Base-by-base conservation (phyloP, 1,284 basidiomycete species). In the Cryptococcus maquisensis region DNA sequence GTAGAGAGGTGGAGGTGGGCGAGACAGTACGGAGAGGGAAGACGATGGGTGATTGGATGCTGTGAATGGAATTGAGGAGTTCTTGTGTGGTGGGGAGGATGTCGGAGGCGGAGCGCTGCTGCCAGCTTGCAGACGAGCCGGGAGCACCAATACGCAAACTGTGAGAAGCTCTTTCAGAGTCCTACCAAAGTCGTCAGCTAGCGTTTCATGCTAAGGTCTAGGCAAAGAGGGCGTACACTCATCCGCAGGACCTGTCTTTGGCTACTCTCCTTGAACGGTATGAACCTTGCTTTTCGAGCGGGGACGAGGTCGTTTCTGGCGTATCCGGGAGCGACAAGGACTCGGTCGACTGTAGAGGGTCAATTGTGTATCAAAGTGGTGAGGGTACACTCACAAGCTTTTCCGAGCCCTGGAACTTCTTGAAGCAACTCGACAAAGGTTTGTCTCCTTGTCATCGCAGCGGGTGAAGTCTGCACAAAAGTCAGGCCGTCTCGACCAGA, bases 301-400 rank as follows among this genome's bases (percentile, higher is more conserved):
- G 70, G 70, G 2, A 66, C 59, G 4, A 74, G 65, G 40, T 66
- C 54, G 45, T 71, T 61, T 54, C 69, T 57, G 38, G 69, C 67
- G 53, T 61, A 50, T 18, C 69, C 71, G 13, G 64, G 58, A n/a
- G 62, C 50, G 12, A 73, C 69, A 20, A 60, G 39, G 2, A 73
- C 59, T 36, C 66, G 56, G 55, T 74, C 72, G 51, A 54, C 71
- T 72, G 49, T 6, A 16, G 80, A 3, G 83, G 83, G 64, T 85
- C 83, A 32, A 81, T 53, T 82, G 81, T 18, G 81, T 83, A 5
- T 15, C 23, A 16, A 16, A 26, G 13, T 26, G 39, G 13, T 6
- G 2, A 32, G 18, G 44, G 10, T 15, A 43, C 2, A 47, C 61
- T 55, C 35, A 63, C 61, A 63, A 5, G 49, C 54, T 32, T 50